These are phyloP conservation scores for Aspergillus nomiae DNA, from an alignment of 2,329 filamentous ascomycete species.

Conservation along the genomic window DNA sequence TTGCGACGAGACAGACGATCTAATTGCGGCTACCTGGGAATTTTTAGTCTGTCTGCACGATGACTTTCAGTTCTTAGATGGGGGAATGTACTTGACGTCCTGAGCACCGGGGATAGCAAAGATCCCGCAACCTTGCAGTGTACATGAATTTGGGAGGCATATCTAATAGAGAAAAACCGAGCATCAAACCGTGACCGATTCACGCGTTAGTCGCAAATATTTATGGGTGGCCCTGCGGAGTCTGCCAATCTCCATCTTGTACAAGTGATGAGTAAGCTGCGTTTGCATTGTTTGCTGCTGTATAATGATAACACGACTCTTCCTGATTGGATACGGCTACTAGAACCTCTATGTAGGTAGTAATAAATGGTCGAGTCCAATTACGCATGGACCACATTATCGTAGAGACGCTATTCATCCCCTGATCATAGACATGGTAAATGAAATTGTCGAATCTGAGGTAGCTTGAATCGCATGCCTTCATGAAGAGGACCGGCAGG, in stretches of 20 bases:
- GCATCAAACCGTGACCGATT: background rate
- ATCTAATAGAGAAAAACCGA: conserved; percentile 1
- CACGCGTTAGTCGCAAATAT: background rate
- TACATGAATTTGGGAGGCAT: conserved; percentile 27
- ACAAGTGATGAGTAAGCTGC: conserved; percentile 1
- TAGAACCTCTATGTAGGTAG: background rate
- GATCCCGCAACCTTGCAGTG: conserved; percentile 21
- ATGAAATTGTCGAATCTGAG: background rate
- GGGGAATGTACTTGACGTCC: conserved; percentile 21
- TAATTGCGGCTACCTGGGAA: conserved; percentile 14
- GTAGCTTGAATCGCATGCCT: background rate
- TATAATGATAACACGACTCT: background rate
- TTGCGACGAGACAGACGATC: conserved; percentile 9
- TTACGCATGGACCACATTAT: background rate
- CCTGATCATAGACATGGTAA: background rate
- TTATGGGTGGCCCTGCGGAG: background rate
- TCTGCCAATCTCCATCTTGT: background rate
- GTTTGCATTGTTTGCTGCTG: conserved; percentile 36
- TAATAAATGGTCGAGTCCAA: background rate
- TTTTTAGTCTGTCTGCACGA: conserved; percentile 9
- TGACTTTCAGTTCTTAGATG: conserved; percentile 4
- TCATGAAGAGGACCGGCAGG: background rate
- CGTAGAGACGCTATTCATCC: background rate
- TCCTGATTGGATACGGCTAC: background rate
- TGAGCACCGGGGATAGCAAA: conserved; percentile 17